Conservation (phyloP, 225 moss, liverwort and hornwort species). For the Bryum argenteum region DNA sequence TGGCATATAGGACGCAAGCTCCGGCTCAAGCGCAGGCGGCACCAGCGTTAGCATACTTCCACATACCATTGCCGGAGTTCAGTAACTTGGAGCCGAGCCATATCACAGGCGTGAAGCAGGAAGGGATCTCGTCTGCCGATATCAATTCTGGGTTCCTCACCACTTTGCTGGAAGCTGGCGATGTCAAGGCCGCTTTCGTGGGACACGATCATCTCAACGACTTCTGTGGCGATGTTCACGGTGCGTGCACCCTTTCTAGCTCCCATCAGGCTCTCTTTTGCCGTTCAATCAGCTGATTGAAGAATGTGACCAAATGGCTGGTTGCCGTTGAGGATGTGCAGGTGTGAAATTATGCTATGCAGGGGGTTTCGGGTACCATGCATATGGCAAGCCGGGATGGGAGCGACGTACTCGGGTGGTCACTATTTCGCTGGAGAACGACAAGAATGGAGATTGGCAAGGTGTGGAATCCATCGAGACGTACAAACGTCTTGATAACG, state of each 20-base stretch:
- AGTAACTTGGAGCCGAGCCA: constrained; percentile 24
- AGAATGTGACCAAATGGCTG: background rate
- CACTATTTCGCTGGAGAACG: constrained; percentile 31
- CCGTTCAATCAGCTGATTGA: background rate
- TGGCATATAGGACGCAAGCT: constrained; percentile 30
- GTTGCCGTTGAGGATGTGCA: constrained; percentile 1
- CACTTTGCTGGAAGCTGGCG: constrained; percentile 56
- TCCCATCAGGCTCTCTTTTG: background rate
- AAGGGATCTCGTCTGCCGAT: constrained; percentile 48
- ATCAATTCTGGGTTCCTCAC: constrained; percentile 70
- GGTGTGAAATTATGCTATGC: constrained; percentile 60
- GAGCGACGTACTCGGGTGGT: constrained; percentile 61
- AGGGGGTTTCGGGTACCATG: constrained; percentile 74
- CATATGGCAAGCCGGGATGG: constrained; percentile 70
- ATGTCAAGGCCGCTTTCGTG: constrained; percentile 64
- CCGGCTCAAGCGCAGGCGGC: constrained; percentile 44
- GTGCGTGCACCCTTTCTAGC: constrained; percentile 8
- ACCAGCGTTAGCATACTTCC: constrained; percentile 67
- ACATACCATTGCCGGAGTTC: constrained; percentile 70
- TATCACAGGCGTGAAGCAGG: constrained; percentile 59
- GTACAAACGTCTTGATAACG: constrained; percentile 65
- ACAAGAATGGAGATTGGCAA: constrained; percentile 28
- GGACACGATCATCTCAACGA: constrained; percentile 74
- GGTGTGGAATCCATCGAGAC: constrained; percentile 42
- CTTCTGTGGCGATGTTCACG: constrained; percentile 59